Evolutionary conservation across 805 yeast species (phyloP), one percentile per base, ranked within the genome.

Genomic region (Blastobotrys parvus): DNA sequence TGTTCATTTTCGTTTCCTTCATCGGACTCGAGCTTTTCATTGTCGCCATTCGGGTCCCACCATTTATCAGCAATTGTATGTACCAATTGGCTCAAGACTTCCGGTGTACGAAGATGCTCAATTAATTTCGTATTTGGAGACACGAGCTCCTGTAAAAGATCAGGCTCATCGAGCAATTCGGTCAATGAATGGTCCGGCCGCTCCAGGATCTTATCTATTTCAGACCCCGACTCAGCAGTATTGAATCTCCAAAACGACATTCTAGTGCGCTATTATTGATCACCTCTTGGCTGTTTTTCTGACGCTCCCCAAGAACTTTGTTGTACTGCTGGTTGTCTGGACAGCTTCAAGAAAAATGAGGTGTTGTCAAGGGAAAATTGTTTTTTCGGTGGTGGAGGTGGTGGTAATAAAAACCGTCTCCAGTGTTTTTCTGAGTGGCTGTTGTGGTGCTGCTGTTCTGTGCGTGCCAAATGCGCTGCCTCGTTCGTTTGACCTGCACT

Each of bases 71-170:
- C 50, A 25, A 54, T 35, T 27, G 39, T 30, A 10, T 40, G 18
- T 23, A 90, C 77, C 45, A 90, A 71, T 44, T 77, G 76, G 41
- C 69, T 72, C 46, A 90, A 61, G 13, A 86, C 77, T 42, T 79
- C 83, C 13, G 92, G 88, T 56, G 84, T 85, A 49, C 90, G 72
- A 43, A 92, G 68, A 54, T 80, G 80, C 54, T 87, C 92, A 32
- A 89, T 70, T 39, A 92, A 71, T 57, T 82, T 81, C 36, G 80
- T 72, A 59, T 83, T 83, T 16, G 87, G 79, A 18, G 82, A 75
- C 49, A 81, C 64, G 30, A 86, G 65, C 58, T 85, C 92, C 45
- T 83, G 83, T 21, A 83, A 67, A 22, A 86, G 62, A 45, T 82
- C 89, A 37, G 77, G 82, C 52, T 84, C 90, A 57, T 82, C 88